Percentiles rank a stretch among this genome's conserved stretches.
These are phyloP conservation scores for Scytalidium sp. DNA, from an alignment of 2,329 filamentous ascomycete genomes.

Conservation along the genomic window DNA sequence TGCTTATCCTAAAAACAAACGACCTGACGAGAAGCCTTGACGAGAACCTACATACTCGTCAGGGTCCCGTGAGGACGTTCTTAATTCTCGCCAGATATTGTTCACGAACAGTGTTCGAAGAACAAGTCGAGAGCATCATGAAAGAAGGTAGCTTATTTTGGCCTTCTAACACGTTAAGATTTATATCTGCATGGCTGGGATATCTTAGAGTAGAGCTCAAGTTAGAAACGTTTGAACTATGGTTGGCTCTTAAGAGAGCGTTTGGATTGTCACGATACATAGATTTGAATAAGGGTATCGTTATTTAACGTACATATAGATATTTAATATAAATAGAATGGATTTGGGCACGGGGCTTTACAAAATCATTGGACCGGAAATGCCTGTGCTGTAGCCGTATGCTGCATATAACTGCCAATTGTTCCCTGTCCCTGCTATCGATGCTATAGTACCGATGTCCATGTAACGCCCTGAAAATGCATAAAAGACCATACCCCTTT, in stretches of 20 bases:
- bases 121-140: slow-evolving; percentile 58
- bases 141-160: slow-evolving; percentile 52
- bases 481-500: background rate
- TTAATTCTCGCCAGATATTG: slow-evolving; percentile 69
- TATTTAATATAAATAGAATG: too few species aligned
- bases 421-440: background rate
- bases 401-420: background rate
- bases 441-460: background rate
- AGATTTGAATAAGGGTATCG: background rate
- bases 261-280: slow-evolving; percentile 22
- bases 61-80: slow-evolving; percentile 63
- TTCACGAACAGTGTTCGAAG: slow-evolving; percentile 61
- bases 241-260: slow-evolving; percentile 52
- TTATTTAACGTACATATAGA: slow-evolving; percentile 1
- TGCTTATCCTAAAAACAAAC: slow-evolving; percentile 96
- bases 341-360: background rate
- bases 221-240: slow-evolving; percentile 61
- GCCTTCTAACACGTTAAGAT: slow-evolving; percentile 52
- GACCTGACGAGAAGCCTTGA: slow-evolving; percentile 92
- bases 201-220: slow-evolving; percentile 60
- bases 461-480: background rate
- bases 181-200: slow-evolving; percentile 55
- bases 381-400: background rate
- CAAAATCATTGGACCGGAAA: background rate
- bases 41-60: slow-evolving; percentile 77